Evolutionary conservation across 2,329 filamentous ascomycete genomes (phyloP).

Genomic region (Scedosporium apiospermum): DNA sequence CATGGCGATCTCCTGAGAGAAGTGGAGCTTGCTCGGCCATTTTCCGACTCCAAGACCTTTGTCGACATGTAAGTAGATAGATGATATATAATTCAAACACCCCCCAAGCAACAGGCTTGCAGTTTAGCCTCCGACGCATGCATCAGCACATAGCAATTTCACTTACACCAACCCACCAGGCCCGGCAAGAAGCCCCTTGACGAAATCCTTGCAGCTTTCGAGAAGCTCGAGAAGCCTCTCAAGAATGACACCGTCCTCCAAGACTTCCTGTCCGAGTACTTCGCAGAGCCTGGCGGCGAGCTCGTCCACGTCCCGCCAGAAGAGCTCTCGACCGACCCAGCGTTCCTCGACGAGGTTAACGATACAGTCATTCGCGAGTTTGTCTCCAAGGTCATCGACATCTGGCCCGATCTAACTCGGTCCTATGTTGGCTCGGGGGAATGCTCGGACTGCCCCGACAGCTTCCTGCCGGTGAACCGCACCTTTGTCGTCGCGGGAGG

Average conservation of each 20-base stretch:
- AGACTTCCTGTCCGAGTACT: slow-evolving; percentile 52
- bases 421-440: slow-evolving; percentile 39
- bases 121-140: neutral
- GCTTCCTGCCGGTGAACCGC: slow-evolving; percentile 56
- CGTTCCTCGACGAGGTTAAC: slow-evolving; percentile 46
- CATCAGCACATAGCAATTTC: neutral
- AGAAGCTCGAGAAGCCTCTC: slow-evolving; percentile 48
- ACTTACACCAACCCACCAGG: slow-evolving; percentile 22
- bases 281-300: slow-evolving; percentile 54
- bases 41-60: slow-evolving; percentile 61
- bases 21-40: slow-evolving; percentile 54
- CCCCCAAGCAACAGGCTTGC: neutral
- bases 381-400: slow-evolving; percentile 53
- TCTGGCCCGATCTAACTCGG: slow-evolving; percentile 60
- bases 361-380: slow-evolving; percentile 53
- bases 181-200: slow-evolving; percentile 50
- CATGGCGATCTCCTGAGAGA: slow-evolving; percentile 53
- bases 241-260: slow-evolving; percentile 53
- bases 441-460: slow-evolving; percentile 51
- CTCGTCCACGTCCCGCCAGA: slow-evolving; percentile 42
- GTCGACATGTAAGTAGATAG: slow-evolving; percentile 49
- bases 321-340: slow-evolving; percentile 44
- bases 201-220: slow-evolving; percentile 52
- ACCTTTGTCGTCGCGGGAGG: slow-evolving; percentile 63
- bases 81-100: neutral